phyloP scores from a whole-genome alignment of 495 filamentous ascomycete species.

The Neurospora sp. region DNA sequence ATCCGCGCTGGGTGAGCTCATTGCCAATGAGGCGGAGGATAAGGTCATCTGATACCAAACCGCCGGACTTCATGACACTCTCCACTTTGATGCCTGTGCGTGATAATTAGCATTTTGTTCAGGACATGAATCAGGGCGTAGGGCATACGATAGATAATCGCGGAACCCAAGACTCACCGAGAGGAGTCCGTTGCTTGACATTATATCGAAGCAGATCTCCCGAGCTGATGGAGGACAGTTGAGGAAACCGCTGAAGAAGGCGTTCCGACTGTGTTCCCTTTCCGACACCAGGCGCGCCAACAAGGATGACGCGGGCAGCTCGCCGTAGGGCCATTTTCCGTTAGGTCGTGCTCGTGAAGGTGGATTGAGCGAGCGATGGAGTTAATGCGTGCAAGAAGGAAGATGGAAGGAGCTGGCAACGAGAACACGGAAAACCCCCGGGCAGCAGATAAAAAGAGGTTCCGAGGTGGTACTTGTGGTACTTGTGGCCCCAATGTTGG shows the following conservation, averaged over 20 bases:
- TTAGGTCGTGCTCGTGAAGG: background rate
- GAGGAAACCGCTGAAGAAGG: conserved; percentile 73
- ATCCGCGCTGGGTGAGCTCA: conserved; percentile 73
- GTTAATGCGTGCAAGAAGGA: background rate
- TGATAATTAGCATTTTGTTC: background rate
- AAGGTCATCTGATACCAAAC: conserved; percentile 76
- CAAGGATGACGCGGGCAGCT: conserved; percentile 86
- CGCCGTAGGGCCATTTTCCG: conserved; percentile 51
- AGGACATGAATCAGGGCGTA: background rate
- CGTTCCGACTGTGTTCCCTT: conserved; percentile 94
- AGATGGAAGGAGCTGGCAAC: background rate
- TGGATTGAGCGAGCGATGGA: background rate
- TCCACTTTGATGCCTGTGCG: conserved; percentile 75
- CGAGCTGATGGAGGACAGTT: conserved; percentile 85
- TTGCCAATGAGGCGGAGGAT: conserved; percentile 87
- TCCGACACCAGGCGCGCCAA: conserved; percentile 85
- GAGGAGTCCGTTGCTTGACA: conserved; percentile 74
- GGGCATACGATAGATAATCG: background rate
- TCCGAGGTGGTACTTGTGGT: background rate
- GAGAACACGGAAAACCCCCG: background rate
- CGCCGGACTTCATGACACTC: conserved; percentile 70
- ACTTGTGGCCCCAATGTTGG: background rate
- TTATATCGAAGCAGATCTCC: conserved; percentile 87
- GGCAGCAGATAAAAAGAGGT: background rate
- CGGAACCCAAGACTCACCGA: conserved; percentile 48